Evolutionary conservation across 1,284 basidiomycete species (phyloP), one percentile per base, ranked within the genome.

Genomic region (Cystobasidium slooffiae): DNA sequence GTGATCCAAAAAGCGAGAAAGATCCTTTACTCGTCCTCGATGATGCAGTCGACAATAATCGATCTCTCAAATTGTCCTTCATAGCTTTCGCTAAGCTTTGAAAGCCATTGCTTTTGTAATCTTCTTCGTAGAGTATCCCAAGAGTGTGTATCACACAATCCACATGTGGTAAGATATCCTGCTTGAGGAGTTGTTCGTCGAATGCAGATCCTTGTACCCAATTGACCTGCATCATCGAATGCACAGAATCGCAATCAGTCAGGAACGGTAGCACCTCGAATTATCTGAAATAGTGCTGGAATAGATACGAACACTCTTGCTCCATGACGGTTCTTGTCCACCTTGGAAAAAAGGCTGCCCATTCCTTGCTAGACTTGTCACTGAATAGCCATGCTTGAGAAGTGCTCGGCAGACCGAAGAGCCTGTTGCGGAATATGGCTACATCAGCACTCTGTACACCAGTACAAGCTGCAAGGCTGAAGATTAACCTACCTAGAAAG

Each of bases 101-200:
- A 77, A 85, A 84, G 58, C 94, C 78, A 39, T 88, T 87, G 43
- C 84, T 81, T 83, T 99, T 99, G 86, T 99, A 99, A 53, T 85
- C 85, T 78, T 89, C 88, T 82, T 97, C 93, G 62, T 98, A 85
- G 63, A 99, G 87, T 51, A 91, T 93, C 53, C 96, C 96, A n/a
- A 98, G 86, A 0, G 97, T 96, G 81, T 97, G 94, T 47, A 98
- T 93, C 31, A 97, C 91, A 3, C 91, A 93, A 16, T 87, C 87
- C 39, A 87, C 87, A 66, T 83, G 83, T 1, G 87, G 85, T 46
- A 96, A 85, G 20, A 94, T 84, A 10, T 63, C 61, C 70, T 88
- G 84, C 16, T 86, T 84, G 83, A 94, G 97, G 10, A 89, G 86
- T 64, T 88, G 84, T 0, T 94, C 93, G 55, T 88, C 84, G 68